Percentiles rank a stretch among this genome's conserved stretches.
These are phyloP conservation scores for Rhodotorula graminis DNA, from an alignment of 768 basidiomycete genomes.

Conservation along the genomic window DNA sequence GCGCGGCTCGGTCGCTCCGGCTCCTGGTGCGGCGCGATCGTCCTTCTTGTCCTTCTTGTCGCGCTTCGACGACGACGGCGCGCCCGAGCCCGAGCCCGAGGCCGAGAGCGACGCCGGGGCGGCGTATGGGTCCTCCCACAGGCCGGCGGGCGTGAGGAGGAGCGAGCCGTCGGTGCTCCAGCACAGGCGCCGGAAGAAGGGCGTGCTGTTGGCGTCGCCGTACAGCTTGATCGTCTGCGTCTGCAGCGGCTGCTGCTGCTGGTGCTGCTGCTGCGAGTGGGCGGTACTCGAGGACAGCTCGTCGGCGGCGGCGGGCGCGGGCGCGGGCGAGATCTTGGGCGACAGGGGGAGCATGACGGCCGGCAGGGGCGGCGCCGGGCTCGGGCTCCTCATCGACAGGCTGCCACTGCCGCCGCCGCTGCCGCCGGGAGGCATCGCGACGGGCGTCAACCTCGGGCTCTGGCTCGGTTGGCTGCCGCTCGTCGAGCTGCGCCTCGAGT, in stretches of 20 bases:
- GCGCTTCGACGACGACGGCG: too few relatives aligned
- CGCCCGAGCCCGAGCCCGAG: not conserved
- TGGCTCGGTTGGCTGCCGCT: slow-evolving; percentile 2
- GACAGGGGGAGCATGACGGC: slow-evolving; percentile 56
- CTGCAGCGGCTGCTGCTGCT: slow-evolving; percentile 43
- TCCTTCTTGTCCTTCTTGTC: slow-evolving; percentile 29
- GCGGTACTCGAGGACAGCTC: slow-evolving; percentile 48
- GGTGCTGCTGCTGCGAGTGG: slow-evolving; percentile 51
- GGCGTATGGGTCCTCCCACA: slow-evolving; percentile 86
- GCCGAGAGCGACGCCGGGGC: not conserved
- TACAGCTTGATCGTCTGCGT: slow-evolving; percentile 75
- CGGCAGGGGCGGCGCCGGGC: slow-evolving; percentile 70
- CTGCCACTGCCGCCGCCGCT: too few relatives aligned
- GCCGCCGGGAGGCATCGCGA: too few relatives aligned
- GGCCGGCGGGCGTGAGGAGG: slow-evolving; percentile 89
- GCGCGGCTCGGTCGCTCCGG: slow-evolving; percentile 49
- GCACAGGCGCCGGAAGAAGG: slow-evolving; percentile 88
- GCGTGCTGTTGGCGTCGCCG: slow-evolving; percentile 89
- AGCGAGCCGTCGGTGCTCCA: slow-evolving; percentile 94
- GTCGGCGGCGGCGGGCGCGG: not conserved
- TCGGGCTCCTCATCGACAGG: slow-evolving; percentile 21
- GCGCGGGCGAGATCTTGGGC: slow-evolving; percentile 3
- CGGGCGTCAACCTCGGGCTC: slow-evolving; percentile 47
- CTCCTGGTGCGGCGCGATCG: not conserved
- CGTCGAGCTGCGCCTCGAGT: slow-evolving; percentile 19